Base-by-base conservation (phyloP, 2,329 filamentous ascomycete genomes). In the Calcarisporium arbuscula region DNA sequence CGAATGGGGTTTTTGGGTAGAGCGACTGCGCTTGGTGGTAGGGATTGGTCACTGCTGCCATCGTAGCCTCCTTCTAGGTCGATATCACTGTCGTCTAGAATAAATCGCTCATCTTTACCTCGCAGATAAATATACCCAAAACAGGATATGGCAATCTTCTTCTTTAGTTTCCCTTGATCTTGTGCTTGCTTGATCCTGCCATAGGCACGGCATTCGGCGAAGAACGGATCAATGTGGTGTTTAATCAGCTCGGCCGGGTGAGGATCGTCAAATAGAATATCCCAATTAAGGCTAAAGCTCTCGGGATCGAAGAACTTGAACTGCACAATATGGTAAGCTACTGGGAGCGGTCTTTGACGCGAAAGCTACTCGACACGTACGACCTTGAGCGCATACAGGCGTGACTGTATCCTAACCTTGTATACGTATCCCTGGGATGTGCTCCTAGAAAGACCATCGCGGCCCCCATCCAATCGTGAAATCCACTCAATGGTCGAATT, bases 191-290 rank as follows among this genome's bases (percentile, higher is more conserved):
- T n/a, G n/a, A n/a, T n/a, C n/a, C n/a, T n/a, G n/a, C n/a, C 34
- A 21, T 36, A 36, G 19, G 34, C 34, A 12, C 34, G 34, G 16
- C 27, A 30, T 26, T 36, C 27, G 5, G 18, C 17, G 15, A 30
- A 36, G 12, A 30, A 36, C 2, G 28, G 34, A 15, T 30, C 34
- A n/a, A 25, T 20, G 16, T 36, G 27, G 22, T 25, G n/a, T 8
- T 8, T 9, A 9, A 25, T 25, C n/a, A n/a, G 8, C n/a, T 25
- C 9, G n/a, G n/a, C n/a, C 9, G 22, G 22, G n/a, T 8, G n/a
- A 25, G n/a, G n/a, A n/a, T 8, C 8, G 9, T 25, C 22, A n/a
- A 8, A 8, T 9, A 25, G 22, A 25, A 25, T 8, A 8, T n/a
- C 22, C 22, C 22, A 25, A n/a, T 25, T 9, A n/a, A 9, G n/a